phyloP scores from a whole-genome alignment of 2,329 filamentous ascomycete species.

The Diaporthe sp. region DNA sequence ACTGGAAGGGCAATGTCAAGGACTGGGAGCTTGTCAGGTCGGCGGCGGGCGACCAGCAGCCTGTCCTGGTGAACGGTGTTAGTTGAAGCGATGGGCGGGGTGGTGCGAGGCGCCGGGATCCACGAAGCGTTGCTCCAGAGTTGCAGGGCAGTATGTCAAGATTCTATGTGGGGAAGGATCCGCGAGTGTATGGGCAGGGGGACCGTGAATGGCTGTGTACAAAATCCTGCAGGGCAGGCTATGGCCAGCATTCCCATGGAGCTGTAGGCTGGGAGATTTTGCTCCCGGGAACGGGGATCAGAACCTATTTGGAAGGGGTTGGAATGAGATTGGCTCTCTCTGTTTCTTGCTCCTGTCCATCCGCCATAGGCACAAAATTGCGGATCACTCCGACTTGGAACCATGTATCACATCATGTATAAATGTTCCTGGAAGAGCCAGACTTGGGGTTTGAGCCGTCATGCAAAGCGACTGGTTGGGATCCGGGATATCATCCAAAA shows the following conservation, averaged over 20 bases:
- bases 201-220: not conserved
- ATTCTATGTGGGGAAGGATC: not conserved
- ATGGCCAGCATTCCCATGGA: not conserved
- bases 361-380: not conserved
- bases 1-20: conserved; percentile 94
- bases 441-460: not conserved
- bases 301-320: not conserved
- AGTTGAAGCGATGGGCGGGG: conserved; percentile 42
- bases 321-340: not conserved
- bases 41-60: conserved; percentile 43
- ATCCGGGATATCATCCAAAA: too few species aligned
- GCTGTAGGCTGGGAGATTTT: not conserved
- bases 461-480: not conserved
- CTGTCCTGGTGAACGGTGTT: conserved; percentile 56
- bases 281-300: not conserved
- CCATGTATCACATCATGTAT: not conserved
- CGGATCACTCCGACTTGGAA: not conserved
- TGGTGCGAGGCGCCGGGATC: not conserved
- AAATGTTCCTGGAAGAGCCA: not conserved
- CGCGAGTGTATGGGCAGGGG: not conserved
- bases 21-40: conserved; percentile 75
- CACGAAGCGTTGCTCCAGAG: too few species aligned
- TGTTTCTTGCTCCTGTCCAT: not conserved
- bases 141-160: not conserved
- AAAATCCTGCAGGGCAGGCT: not conserved